These are phyloP conservation scores for Beauveria bassiana DNA, from an alignment of 2,329 filamentous ascomycete genomes.

Conservation along the genomic window DNA sequence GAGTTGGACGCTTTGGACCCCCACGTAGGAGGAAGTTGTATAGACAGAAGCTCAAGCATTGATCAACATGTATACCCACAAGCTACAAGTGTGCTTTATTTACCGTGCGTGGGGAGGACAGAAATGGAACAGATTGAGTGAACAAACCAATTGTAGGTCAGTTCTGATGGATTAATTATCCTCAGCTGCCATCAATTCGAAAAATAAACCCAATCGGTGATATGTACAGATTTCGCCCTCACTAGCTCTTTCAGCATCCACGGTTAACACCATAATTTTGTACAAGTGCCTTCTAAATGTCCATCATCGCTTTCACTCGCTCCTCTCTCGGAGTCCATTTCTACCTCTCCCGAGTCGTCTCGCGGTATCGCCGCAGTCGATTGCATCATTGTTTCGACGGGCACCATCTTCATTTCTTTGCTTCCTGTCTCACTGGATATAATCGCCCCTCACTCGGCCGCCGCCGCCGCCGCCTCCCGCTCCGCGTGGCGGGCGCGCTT, in stretches of 20 bases:
- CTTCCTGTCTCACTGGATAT: not conserved
- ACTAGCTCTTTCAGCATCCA: not conserved
- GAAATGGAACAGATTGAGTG: not conserved
- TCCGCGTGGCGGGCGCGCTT: slow-evolving; percentile 67
- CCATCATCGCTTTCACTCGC: not conserved
- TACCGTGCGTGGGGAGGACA: not conserved
- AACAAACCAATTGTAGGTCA: not conserved
- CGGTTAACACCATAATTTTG: not conserved
- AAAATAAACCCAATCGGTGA: not conserved
- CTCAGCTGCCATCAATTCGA: not conserved
- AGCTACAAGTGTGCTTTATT: not conserved
- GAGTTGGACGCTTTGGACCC: not conserved
- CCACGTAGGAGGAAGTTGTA: not conserved
- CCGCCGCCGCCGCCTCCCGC: slow-evolving; percentile 26
- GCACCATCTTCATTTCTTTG: not conserved
- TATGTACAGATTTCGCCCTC: slow-evolving; percentile 7
- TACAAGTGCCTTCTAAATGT: slow-evolving; percentile 3
- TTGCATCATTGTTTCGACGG: not conserved
- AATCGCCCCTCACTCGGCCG: slow-evolving; percentile 10
- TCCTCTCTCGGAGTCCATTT: not conserved
- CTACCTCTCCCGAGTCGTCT: not conserved
- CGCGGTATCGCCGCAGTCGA: not conserved
- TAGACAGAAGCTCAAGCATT: not conserved
- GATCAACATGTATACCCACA: slow-evolving; percentile 7
- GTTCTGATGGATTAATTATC: not conserved